Evolutionary conservation across 768 basidiomycete genomes (phyloP), one percentile per base, ranked within the genome.

Genomic region (Tricholoma terreum): DNA sequence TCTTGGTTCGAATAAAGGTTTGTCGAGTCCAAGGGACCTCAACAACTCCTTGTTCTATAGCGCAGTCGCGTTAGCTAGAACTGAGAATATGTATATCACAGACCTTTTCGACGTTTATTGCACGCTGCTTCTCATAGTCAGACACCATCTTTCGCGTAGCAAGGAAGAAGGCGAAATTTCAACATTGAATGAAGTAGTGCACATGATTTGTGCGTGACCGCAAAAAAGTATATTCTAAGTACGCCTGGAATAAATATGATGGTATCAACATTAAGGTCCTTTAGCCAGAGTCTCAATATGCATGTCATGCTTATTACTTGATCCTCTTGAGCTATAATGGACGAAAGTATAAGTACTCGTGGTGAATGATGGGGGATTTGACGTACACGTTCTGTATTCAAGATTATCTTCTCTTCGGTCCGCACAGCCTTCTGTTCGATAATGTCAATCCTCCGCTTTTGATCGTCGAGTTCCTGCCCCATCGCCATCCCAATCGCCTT

Each of bases 401-500:
- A 81, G 77, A 83, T 80, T 62, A 98, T 82, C 59, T 80, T 85
- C 68, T 80, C 79, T 70, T 95, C 93, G 43, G 95, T 76, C 22
- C 71, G 75, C 61, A 81, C 84, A 3, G 93, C 84, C 80, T 97
- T 97, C 60, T 83, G 80, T 52, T 84, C 83, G 58, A 98, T 87
- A 49, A 81, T 77, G 35, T 84, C 85, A 59, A 98, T 84, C 60
- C 94, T 80, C 6, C 67, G 64, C 75, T 94, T 98, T 79, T 99
- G 97, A 21, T 75, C 78, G 63, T 94, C 87, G 55, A 98, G 84
- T 69, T 98, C 95, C 58, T 90, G 82, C 43, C 90, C 89, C 87
- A 92, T 93, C 4, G 89, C 85, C 59, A 79, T 79, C 6, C 89
- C 91, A 17, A 95, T 75, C 2, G 85, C 84, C 72, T 90, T 92